phyloP scores from a whole-genome alignment of 805 yeast species.

The Zygoascus flipseniorum region DNA sequence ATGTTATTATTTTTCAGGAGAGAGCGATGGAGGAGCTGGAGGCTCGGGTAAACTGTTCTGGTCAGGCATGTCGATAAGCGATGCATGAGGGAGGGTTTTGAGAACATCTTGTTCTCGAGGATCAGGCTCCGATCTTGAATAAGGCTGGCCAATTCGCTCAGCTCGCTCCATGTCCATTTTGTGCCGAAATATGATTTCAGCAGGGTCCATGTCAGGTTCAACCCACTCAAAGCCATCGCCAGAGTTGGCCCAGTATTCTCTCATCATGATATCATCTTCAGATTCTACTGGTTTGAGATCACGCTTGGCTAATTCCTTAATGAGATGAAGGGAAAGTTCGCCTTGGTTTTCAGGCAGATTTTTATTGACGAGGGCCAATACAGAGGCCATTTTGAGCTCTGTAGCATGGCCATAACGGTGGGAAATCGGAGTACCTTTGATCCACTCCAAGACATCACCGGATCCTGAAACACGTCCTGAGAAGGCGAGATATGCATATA shows the following conservation, averaged over 20 bases:
- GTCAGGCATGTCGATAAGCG: conserved; percentile 21
- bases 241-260: conserved; percentile 80
- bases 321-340: conserved; percentile 28
- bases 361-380: conserved; percentile 58
- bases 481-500: conserved; percentile 40
- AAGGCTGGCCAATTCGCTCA: conserved; percentile 16
- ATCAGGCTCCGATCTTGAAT: conserved; percentile 5
- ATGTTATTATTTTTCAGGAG: not conserved
- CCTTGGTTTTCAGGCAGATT: conserved; percentile 33
- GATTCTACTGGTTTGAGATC: conserved; percentile 38
- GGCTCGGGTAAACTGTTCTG: conserved; percentile 6
- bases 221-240: conserved; percentile 87
- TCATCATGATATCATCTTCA: conserved; percentile 56
- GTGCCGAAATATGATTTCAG: conserved; percentile 37
- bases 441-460: conserved; percentile 53
- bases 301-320: conserved; percentile 26
- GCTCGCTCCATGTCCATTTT: conserved; percentile 21
- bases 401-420: conserved; percentile 60
- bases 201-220: conserved; percentile 88
- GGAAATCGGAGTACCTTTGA: conserved; percentile 52
- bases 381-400: conserved; percentile 58
- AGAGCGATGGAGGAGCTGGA: conserved; percentile 4
- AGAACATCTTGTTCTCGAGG: conserved; percentile 15
- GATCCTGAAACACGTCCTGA: conserved; percentile 44
- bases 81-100: conserved; percentile 27